Evolutionary conservation across 805 yeast species (phyloP).

Genomic region (Ogataea glucozyma): DNA sequence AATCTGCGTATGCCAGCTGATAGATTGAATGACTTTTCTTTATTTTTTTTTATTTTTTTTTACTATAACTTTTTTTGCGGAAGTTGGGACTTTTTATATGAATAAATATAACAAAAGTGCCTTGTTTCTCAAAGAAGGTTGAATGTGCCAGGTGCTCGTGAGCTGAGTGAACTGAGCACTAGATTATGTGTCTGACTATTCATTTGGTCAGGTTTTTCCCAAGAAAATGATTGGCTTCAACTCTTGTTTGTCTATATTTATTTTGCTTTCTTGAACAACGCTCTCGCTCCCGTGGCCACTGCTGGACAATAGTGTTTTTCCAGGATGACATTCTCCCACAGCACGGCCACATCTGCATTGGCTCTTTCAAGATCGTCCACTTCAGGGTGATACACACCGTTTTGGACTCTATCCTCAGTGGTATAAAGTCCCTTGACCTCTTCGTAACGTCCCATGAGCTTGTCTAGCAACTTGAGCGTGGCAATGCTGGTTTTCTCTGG

Average conservation of each 20-base stretch:
- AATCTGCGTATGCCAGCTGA: conserved; percentile 1
- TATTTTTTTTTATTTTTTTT: too few relatives aligned
- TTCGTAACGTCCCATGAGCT: conserved; percentile 68
- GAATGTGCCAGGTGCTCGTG: neutral
- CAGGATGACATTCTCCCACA: conserved; percentile 84
- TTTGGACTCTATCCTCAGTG: conserved; percentile 84
- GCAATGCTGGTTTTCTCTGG: conserved; percentile 91
- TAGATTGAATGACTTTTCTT: neutral
- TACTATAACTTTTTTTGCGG: too few relatives aligned
- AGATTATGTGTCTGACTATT: neutral
- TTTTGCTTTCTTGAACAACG: conserved; percentile 40
- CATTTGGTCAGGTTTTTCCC: neutral
- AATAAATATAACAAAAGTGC: neutral
- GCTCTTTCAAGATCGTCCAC: conserved; percentile 68
- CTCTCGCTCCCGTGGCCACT: conserved; percentile 65
- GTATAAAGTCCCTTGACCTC: conserved; percentile 74
- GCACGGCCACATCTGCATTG: conserved; percentile 83
- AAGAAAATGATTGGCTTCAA: too few relatives aligned
- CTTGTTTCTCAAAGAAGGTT: neutral
- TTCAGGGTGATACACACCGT: conserved; percentile 73
- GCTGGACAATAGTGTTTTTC: conserved; percentile 82
- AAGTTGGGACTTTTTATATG: neutral
- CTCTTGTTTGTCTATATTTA: conserved; percentile 1
- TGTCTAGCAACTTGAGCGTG: conserved; percentile 72
- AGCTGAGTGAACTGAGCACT: neutral